phyloP scores from a whole-genome alignment of 495 filamentous ascomycete genomes.

The Chaetomidium leptoderma region DNA sequence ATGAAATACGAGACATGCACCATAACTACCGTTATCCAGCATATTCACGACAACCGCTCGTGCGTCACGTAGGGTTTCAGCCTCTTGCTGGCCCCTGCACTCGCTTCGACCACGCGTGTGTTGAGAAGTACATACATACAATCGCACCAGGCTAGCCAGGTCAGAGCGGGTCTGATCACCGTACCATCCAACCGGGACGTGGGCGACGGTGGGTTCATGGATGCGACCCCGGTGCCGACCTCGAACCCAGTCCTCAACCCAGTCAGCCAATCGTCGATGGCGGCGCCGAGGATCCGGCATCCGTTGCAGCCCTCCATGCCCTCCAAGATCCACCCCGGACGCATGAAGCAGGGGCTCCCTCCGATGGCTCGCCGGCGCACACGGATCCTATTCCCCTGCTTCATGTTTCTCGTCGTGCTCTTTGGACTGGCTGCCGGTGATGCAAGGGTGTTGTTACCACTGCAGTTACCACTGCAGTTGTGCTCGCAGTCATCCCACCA shows the following conservation, averaged over 20 bases:
- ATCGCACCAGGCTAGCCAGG: conserved; percentile 1
- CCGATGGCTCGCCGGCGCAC: background rate
- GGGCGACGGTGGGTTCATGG: background rate
- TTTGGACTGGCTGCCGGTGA: background rate
- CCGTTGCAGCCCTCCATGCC: background rate
- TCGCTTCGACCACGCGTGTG: background rate
- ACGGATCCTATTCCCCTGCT: conserved; percentile 4
- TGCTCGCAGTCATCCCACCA: background rate
- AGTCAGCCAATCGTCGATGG: background rate
- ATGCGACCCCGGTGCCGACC: background rate
- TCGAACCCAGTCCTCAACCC: background rate
- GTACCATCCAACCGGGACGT: conserved; percentile 12
- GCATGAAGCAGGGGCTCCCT: conserved; percentile 6
- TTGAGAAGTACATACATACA: too few species aligned
- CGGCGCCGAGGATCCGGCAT: background rate
- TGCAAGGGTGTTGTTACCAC: background rate
- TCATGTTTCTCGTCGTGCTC: background rate
- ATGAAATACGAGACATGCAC: too few species aligned
- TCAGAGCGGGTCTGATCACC: conserved; percentile 28
- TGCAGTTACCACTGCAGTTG: background rate
- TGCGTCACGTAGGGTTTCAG: conserved; percentile 18
- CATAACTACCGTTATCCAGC: too few species aligned
- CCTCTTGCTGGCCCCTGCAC: conserved; percentile 10
- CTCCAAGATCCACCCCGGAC: background rate
- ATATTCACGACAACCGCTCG: background rate